Evolutionary conservation across 192 early-diverging fungal species (phyloP).

Genomic region (Spizellomyces sp.): DNA sequence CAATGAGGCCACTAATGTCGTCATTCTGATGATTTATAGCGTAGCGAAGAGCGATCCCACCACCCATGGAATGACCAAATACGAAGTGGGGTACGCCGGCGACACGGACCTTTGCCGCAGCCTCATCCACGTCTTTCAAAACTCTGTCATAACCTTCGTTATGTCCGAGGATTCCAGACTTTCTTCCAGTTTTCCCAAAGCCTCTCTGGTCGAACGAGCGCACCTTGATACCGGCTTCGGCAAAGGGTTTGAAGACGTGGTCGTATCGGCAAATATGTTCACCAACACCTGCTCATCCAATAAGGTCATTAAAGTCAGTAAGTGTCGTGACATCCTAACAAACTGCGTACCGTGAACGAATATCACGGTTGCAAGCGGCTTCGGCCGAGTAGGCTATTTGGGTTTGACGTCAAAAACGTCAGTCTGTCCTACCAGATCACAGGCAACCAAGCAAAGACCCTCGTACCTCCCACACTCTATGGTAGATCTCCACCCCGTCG

Average conservation of each 20-base stretch:
- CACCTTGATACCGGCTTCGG: constrained; percentile 56
- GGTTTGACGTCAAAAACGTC: not conserved
- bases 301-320: too few species aligned
- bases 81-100: constrained; percentile 54
- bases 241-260: constrained; percentile 59
- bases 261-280: constrained; percentile 65
- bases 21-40: constrained; percentile 22
- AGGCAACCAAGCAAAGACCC: too few species aligned
- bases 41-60: constrained; percentile 30
- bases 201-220: constrained; percentile 68
- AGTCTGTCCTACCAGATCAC: too few species aligned
- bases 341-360: constrained; percentile 45
- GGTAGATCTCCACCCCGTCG: constrained; percentile 34
- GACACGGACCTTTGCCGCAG: constrained; percentile 32
- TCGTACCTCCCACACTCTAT: constrained; percentile 24
- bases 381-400: not conserved
- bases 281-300: constrained; percentile 31
- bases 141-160: constrained; percentile 48
- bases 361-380: constrained; percentile 47
- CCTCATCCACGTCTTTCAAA: constrained; percentile 42
- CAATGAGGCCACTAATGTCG: constrained; percentile 50
- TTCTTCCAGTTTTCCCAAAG: constrained; percentile 64
- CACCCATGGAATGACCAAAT: constrained; percentile 51
- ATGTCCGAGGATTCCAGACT: constrained; percentile 56
- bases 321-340: too few species aligned